Conservation (phyloP, 2,329 filamentous ascomycete genomes). For the Fusarium avenaceum region DNA sequence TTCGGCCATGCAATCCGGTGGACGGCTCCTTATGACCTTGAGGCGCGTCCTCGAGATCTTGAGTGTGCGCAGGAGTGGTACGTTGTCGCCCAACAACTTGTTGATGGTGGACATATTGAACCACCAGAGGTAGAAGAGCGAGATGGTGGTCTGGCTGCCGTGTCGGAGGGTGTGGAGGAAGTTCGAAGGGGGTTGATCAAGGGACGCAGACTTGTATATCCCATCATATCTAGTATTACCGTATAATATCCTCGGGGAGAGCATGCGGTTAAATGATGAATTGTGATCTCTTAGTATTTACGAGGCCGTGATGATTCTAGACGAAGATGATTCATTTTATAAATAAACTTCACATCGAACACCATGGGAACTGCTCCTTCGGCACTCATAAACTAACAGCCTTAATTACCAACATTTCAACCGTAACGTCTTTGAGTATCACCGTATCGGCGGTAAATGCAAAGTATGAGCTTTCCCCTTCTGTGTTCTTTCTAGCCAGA, state of each 20-base stretch:
- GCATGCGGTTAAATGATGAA: no score
- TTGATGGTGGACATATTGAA: constrained; percentile 1
- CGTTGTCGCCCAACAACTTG: not conserved
- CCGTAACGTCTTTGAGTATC: no score
- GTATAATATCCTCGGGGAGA: not conserved
- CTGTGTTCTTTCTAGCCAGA: no score
- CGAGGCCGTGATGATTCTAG: no score
- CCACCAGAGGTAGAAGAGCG: not conserved
- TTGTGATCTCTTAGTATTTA: no score
- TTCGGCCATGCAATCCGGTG: constrained; percentile 5
- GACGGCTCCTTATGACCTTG: constrained; percentile 4
- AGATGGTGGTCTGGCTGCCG: not conserved
- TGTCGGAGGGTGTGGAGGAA: not conserved
- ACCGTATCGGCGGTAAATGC: no score
- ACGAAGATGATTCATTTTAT: no score
- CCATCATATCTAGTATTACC: not conserved
- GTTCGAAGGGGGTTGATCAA: constrained; percentile 2
- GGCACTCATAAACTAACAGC: no score
- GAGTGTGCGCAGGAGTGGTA: constrained; percentile 5
- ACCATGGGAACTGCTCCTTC: no score
- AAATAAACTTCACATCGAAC: no score
- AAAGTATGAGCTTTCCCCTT: no score
- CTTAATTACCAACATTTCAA: no score
- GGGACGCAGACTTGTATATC: constrained; percentile 1
- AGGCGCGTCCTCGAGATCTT: not conserved